Percentiles rank a stretch among this genome's conserved stretches.
These are phyloP conservation scores for Neoarthrinium moseri DNA, from an alignment of 2,329 filamentous ascomycete species.

Conservation along the genomic window DNA sequence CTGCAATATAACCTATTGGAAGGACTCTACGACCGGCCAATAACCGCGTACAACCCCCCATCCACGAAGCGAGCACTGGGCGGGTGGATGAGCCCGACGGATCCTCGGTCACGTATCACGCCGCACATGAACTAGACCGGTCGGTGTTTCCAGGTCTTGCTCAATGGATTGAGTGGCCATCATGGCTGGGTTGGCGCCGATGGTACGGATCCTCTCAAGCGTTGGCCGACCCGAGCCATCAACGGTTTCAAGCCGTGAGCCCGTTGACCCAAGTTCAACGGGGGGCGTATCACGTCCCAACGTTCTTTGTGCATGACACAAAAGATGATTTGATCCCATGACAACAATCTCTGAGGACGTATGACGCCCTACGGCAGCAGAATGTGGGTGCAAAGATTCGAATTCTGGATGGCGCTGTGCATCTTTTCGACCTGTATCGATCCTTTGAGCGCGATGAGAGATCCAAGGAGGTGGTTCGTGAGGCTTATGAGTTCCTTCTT, in stretches of 20 bases:
- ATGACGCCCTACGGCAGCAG: neutral
- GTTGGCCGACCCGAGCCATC: slow-evolving; percentile 7
- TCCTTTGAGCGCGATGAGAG: too few species aligned
- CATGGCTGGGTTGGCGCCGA: slow-evolving; percentile 4
- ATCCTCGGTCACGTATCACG: slow-evolving; percentile 22
- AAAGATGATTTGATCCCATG: slow-evolving; percentile 25
- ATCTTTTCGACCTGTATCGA: neutral
- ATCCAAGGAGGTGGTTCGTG: too few species aligned
- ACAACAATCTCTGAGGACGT: slow-evolving; percentile 11
- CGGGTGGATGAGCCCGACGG: slow-evolving; percentile 9
- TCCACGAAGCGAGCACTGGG: neutral
- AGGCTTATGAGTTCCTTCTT: slow-evolving; percentile 7
- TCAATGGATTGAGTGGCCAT: slow-evolving; percentile 20
- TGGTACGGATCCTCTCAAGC: slow-evolving; percentile 10
- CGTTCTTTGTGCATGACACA: slow-evolving; percentile 25
- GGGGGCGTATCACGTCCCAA: slow-evolving; percentile 24
- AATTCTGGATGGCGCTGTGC: neutral
- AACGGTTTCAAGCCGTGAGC: slow-evolving; percentile 17
- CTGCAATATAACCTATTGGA: slow-evolving; percentile 12
- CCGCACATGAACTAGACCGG: slow-evolving; percentile 28
- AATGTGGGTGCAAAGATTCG: neutral
- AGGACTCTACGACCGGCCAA: too few species aligned
- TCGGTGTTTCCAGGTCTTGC: slow-evolving; percentile 20
- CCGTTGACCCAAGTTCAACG: slow-evolving; percentile 19
- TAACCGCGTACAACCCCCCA: neutral